Base-by-base conservation (phyloP, 2,329 filamentous ascomycete species). In the Fulvia fulva region DNA sequence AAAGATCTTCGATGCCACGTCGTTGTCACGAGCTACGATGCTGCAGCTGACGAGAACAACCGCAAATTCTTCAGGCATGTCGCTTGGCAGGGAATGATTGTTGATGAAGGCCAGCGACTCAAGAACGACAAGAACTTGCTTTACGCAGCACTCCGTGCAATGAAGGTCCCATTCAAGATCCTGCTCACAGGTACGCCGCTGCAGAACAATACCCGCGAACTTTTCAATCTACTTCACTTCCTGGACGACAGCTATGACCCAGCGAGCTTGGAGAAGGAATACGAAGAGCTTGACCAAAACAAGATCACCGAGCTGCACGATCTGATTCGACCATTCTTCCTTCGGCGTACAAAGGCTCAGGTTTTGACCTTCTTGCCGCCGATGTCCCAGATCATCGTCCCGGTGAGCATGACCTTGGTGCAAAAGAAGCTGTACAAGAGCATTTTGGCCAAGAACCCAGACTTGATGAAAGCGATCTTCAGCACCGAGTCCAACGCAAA, bases 161-260 rank as follows among this genome's bases (percentile, higher is more conserved):
- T 97, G 73, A 87, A 84, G 52, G 86, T 92, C 28, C 89, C 89
- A 0, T 97, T 94, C 75, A 87, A 91, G 54, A 81, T 96, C 41
- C 81, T 99, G 1, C 80, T 99, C 32, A 97, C 93, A 0, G 74
- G 91, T 1, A 99, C 94, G 0, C 94, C 94, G 0, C 77, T 99
- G 12, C 94, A 99, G 68, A 99, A 99, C 75, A 97, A 97, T 71
- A 90, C 91, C 65, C 83, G 91, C 49, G 94, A 99, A 73, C 79
- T 99, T 0, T 97, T 97, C 78, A 99, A 97, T 69, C 80, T 99
- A n/a, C 77, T 99, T 3, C 93, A 97, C 64, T 99, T 99, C 73
- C 82, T 97, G 45, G 91, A 99, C 68, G 82, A 85, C 6, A 79
- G 77, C 0, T 83, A 85, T 57, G 76, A 91, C 65, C 92, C 94